Evolutionary conservation across 495 filamentous ascomycete species (phyloP).

Genomic region (Chaetomidium leptoderma): DNA sequence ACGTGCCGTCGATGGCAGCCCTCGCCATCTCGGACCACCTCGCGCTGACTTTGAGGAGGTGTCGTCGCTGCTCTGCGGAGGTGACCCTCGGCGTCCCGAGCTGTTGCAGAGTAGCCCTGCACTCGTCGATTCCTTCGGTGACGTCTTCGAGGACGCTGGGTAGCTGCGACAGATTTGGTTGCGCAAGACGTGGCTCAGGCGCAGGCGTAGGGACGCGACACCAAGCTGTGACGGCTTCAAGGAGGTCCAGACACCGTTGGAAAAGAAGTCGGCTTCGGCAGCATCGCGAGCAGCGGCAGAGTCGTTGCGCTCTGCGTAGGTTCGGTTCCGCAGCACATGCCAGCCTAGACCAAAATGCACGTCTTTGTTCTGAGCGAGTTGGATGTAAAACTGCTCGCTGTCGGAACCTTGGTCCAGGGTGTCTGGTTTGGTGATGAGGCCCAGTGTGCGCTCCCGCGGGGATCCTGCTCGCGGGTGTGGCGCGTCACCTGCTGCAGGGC

Average conservation of each 20-base stretch:
- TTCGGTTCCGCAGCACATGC: slow-evolving; percentile 63
- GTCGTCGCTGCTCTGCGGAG: not conserved
- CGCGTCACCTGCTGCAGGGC: slow-evolving; percentile 48
- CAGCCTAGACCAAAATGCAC: slow-evolving; percentile 41
- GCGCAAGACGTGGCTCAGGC: slow-evolving; percentile 4
- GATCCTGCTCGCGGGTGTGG: slow-evolving; percentile 41
- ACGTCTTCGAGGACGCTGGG: slow-evolving; percentile 5
- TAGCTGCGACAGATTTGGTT: slow-evolving; percentile 1
- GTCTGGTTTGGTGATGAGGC: slow-evolving; percentile 46
- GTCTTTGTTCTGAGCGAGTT: slow-evolving; percentile 22
- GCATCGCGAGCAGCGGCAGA: not conserved
- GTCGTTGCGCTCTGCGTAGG: slow-evolving; percentile 37
- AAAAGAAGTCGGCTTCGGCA: slow-evolving; percentile 3
- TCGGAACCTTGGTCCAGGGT: slow-evolving; percentile 16
- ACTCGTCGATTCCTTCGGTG: not conserved
- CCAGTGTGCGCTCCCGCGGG: slow-evolving; percentile 48
- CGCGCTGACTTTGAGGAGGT: slow-evolving; percentile 7
- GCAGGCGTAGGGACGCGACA: not conserved
- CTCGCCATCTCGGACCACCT: not conserved
- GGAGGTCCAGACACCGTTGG: slow-evolving; percentile 1
- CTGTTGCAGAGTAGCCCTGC: not conserved
- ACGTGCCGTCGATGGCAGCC: slow-evolving; percentile 1
- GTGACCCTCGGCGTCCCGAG: not conserved
- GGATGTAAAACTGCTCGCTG: slow-evolving; percentile 17
- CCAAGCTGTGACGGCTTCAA: not conserved